Conservation (phyloP, 805 yeast species). For the Ogataea pini region DNA sequence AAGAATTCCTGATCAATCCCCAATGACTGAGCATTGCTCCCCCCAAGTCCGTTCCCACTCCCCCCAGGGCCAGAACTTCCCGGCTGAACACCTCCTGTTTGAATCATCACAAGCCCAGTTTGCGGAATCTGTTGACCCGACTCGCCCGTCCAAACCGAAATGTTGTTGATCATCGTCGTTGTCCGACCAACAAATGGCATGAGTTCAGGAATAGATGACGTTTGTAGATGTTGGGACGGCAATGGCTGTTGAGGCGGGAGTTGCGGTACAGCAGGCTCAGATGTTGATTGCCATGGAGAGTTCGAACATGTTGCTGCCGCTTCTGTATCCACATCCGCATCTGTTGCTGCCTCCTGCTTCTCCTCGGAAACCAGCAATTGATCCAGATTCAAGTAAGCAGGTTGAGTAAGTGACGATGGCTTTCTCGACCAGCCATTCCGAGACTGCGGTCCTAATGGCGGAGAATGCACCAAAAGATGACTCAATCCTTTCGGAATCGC, state of each 20-base stretch:
- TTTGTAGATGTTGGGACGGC: slow-evolving; percentile 2
- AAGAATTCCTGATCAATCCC: slow-evolving; percentile 20
- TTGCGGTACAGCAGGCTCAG: no score
- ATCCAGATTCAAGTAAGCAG: slow-evolving; percentile 3
- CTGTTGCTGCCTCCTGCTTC: neutral
- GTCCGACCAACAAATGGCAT: slow-evolving; percentile 47
- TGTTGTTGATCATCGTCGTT: slow-evolving; percentile 60
- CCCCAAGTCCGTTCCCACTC: neutral
- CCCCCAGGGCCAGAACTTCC: neutral
- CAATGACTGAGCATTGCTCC: neutral
- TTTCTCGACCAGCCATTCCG: no score
- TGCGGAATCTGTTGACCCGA: slow-evolving; percentile 43
- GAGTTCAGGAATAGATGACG: slow-evolving; percentile 29
- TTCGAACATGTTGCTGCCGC: no score
- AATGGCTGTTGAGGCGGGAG: slow-evolving; percentile 5
- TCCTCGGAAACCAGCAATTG: slow-evolving; percentile 2
- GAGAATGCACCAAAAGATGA: slow-evolving; percentile 47
- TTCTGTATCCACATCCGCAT: no score
- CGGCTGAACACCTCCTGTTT: slow-evolving; percentile 11
- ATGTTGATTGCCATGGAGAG: neutral
- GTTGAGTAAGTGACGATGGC: neutral
- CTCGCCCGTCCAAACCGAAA: slow-evolving; percentile 60
- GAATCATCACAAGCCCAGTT: slow-evolving; percentile 35
- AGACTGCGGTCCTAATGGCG: slow-evolving; percentile 34
- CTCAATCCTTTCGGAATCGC: slow-evolving; percentile 57